These are phyloP conservation scores for Fusarium sp. DNA, from an alignment of 2,329 filamentous ascomycete species.

Conservation along the genomic window DNA sequence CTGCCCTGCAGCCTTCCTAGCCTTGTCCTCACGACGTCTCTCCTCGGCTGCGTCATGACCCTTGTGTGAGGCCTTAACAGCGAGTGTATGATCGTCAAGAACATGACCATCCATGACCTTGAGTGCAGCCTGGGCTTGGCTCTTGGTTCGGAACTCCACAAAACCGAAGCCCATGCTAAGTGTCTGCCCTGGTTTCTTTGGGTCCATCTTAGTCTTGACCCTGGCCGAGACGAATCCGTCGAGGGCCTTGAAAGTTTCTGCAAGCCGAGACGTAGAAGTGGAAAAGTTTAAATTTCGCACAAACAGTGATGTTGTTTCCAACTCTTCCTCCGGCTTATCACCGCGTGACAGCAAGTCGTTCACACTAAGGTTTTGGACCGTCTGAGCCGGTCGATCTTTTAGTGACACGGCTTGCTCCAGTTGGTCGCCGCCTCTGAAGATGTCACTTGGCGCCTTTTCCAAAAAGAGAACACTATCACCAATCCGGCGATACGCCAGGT, in stretches of 20 bases:
- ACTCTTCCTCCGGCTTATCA: constrained; percentile 63
- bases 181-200: constrained; percentile 87
- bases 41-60: constrained; percentile 89
- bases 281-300: constrained; percentile 94
- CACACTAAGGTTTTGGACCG: constrained; percentile 71
- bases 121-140: constrained; percentile 81
- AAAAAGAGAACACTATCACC: constrained; percentile 92
- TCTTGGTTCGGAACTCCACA: constrained; percentile 83
- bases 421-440: constrained; percentile 66
- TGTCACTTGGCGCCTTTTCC: constrained; percentile 88
- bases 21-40: constrained; percentile 81
- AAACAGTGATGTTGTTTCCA: constrained; percentile 82
- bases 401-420: constrained; percentile 46
- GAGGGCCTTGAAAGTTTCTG: constrained; percentile 80
- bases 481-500: constrained; percentile 88
- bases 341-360: constrained; percentile 74
- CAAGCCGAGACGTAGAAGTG: constrained; percentile 81
- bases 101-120: constrained; percentile 88
- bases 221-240: constrained; percentile 89
- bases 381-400: constrained; percentile 52
- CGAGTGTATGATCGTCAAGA: constrained; percentile 87
- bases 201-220: constrained; percentile 92
- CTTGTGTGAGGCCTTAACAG: constrained; percentile 88
- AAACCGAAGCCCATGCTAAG: constrained; percentile 99
- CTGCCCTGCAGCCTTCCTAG: constrained; percentile 80